phyloP scores from a whole-genome alignment of 257 asterid species.

The Rauvolfia tetraphylla region DNA sequence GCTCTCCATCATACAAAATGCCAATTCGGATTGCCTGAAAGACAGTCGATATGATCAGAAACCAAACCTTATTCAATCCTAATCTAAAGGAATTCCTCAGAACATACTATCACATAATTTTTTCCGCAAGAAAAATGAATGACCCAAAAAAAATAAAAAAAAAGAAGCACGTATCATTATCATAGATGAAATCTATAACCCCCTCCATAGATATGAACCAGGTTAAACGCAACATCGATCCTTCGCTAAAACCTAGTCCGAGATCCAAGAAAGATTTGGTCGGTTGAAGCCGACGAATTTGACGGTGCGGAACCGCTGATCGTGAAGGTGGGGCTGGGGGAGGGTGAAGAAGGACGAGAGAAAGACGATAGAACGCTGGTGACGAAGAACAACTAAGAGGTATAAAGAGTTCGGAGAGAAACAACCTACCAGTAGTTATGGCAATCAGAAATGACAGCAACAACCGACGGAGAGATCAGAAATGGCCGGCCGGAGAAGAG shows the following conservation, averaged over 20 bases:
- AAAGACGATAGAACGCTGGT: not conserved
- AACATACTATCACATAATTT: not conserved
- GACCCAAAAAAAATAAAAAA: no score
- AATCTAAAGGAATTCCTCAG: not conserved
- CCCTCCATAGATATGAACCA: not conserved
- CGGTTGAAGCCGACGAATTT: not conserved
- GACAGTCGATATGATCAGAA: not conserved
- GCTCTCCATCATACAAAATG: constrained; percentile 65
- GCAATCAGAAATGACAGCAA: not conserved
- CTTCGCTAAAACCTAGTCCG: not conserved
- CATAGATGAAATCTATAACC: not conserved
- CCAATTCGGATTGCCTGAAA: constrained; percentile 1
- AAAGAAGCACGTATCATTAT: no score
- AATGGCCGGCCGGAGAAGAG: not conserved
- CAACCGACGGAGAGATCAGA: not conserved
- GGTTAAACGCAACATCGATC: not conserved
- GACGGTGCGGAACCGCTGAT: not conserved
- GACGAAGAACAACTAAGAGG: not conserved
- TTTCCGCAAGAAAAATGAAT: not conserved
- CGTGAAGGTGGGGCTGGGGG: not conserved
- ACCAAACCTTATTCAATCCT: not conserved
- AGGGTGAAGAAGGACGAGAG: not conserved
- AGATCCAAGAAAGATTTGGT: not conserved
- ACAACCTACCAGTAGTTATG: not conserved
- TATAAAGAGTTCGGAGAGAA: not conserved